Evolutionary conservation across 371 early-diverging fungal genomes (phyloP).

Genomic region (Mucor velutinosus): DNA sequence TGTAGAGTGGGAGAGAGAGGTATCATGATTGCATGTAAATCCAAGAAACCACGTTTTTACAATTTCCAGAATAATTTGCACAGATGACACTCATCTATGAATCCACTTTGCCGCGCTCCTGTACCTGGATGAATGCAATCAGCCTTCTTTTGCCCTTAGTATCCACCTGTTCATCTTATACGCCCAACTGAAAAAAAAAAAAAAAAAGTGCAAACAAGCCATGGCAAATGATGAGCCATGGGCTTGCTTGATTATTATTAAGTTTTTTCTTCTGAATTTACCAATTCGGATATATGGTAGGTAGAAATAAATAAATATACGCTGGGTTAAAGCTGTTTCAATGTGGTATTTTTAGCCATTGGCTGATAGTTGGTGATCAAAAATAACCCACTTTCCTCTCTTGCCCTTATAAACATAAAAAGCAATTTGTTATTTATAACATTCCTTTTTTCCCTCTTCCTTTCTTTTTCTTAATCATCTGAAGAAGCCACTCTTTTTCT

Average conservation of each 20-base stretch:
- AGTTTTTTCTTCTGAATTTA: not conserved
- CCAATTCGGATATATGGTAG: not conserved
- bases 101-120: not conserved
- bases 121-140: not conserved
- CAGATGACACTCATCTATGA: not conserved
- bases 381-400: not conserved
- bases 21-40: not conserved
- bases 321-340: not conserved
- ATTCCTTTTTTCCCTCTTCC: slow-evolving; percentile 3
- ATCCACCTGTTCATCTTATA: not conserved
- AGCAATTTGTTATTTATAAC: slow-evolving; percentile 7
- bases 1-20: too few relatives aligned
- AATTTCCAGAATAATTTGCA: not conserved
- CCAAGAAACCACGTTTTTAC: not conserved
- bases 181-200: not conserved
- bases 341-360: slow-evolving; percentile 16
- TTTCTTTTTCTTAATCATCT: not conserved
- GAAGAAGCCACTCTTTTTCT: not conserved
- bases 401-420: slow-evolving; percentile 2
- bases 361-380: slow-evolving; percentile 10
- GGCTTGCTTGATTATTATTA: not conserved
- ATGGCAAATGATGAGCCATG: not conserved
- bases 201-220: too few relatives aligned
- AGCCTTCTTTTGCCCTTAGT: not conserved
- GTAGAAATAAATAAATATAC: not conserved